A percentile compares a stretch with the other conserved stretches of the same genome.
These are phyloP conservation scores for Trichoderma endophyticum DNA, from an alignment of 2,329 filamentous ascomycete genomes.

Conservation along the genomic window DNA sequence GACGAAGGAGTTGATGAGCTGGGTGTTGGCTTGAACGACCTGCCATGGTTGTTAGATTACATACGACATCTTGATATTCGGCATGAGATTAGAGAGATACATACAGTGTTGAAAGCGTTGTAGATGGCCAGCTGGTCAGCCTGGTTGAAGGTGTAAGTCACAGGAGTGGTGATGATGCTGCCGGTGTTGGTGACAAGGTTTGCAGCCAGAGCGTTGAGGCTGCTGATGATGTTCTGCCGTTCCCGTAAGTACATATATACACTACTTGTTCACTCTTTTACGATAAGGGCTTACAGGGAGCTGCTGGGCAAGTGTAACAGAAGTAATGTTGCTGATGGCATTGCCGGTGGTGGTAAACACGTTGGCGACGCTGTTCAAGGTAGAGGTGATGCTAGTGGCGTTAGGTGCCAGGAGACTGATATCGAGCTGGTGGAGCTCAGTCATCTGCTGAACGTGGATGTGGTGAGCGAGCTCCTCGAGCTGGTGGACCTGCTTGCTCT, in stretches of 20 bases:
- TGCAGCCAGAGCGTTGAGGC: background rate
- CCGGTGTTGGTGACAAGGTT: background rate
- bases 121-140: slow-evolving; percentile 21
- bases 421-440: background rate
- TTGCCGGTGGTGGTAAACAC: slow-evolving; percentile 18
- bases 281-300: background rate
- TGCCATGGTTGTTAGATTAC: slow-evolving; percentile 5
- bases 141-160: background rate
- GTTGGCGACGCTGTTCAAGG: slow-evolving; percentile 20
- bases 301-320: background rate
- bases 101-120: slow-evolving; percentile 20
- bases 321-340: background rate
- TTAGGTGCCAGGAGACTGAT: background rate
- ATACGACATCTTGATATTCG: background rate
- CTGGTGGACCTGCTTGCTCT: background rate
- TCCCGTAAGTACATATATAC: background rate
- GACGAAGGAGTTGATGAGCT: slow-evolving; percentile 24
- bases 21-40: slow-evolving; percentile 22
- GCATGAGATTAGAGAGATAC: background rate
- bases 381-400: background rate
- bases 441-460: background rate
- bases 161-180: background rate
- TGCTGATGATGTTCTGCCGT: background rate
- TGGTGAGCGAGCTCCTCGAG: background rate
- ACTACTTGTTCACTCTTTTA: too few species aligned